Evolutionary conservation across 2,329 filamentous ascomycete species (phyloP), one percentile per base, ranked within the genome.

Genomic region (Proliferodiscus dingleyae): DNA sequence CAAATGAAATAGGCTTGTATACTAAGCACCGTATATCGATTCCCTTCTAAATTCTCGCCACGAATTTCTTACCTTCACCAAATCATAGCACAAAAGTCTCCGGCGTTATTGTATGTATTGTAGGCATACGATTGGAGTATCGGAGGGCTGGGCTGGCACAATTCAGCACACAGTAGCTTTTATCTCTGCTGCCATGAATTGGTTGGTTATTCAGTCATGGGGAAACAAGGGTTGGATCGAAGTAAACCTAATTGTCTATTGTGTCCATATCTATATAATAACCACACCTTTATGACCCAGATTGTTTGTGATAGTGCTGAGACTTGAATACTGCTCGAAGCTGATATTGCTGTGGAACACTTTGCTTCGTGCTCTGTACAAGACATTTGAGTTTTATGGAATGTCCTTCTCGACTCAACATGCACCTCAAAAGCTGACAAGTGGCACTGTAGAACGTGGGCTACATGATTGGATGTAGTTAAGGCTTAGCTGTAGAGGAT

Each of bases 11-110:
- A 22, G 10, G 7, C n/a, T n/a, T 37, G 6, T 18, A 37, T 37
- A 10, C 34, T 37, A 34, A 21, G 19, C 26, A 49, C 45, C 45
- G 41, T 41, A 49, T 51, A 33, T 51, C 28, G 29, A 49, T 51
- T 29, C 15, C 24, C 8, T 21, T 37, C 34, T 22, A 37, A n/a
- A n/a, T n/a, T n/a, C n/a, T n/a, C n/a, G n/a, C n/a, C n/a, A n/a
- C n/a, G n/a, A n/a, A n/a, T n/a, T n/a, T n/a, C n/a, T n/a, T n/a
- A n/a, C n/a, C n/a, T n/a, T n/a, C n/a, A n/a, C n/a, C n/a, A n/a
- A n/a, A n/a, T 10, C 34, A 23, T 19, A 37, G 21, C 19, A 37
- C 19, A 37, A 37, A 37, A 37, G 34, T 37, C 15, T 19, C 34
- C 10, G 34, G 34, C 34, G 19, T 9, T 10, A 21, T 21, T 10